Conservation (phyloP, 371 early-diverging fungal species). For the Zopfochytrium polystomum region DNA sequence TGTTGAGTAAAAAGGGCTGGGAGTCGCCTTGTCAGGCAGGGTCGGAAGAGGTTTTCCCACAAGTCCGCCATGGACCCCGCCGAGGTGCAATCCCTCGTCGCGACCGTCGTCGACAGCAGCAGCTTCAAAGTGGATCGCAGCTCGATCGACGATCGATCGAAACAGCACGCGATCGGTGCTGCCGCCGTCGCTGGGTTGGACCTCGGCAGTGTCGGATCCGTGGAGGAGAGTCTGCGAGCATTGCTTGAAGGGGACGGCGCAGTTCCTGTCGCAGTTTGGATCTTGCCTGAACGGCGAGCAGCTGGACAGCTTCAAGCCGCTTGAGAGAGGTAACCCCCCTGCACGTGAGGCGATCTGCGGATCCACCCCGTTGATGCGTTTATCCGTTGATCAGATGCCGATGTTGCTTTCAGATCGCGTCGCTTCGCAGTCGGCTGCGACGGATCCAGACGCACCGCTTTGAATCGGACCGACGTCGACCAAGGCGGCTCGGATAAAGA, state of each 20-base stretch:
- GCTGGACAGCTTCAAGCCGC: too few relatives aligned
- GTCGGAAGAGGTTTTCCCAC: too few relatives aligned
- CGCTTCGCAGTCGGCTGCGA: neutral
- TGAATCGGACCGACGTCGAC: too few relatives aligned
- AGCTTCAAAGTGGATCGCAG: neutral
- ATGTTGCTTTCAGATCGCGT: too few relatives aligned
- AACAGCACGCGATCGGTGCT: neutral
- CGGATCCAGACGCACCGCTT: neutral
- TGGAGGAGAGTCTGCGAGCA: neutral
- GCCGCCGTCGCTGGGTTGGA: neutral
- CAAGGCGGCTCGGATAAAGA: neutral
- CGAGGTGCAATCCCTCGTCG: neutral
- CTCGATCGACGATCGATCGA: neutral
- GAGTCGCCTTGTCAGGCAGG: too few relatives aligned
- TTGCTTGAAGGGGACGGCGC: neutral
- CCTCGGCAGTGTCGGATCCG: neutral
- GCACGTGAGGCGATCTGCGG: too few relatives aligned
- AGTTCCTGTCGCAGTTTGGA: neutral
- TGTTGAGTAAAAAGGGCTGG: too few relatives aligned
- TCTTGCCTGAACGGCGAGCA: too few relatives aligned
- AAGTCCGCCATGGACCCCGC: neutral
- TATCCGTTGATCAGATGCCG: too few relatives aligned
- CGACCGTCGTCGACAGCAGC: neutral
- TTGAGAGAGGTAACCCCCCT: too few relatives aligned
- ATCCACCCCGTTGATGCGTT: too few relatives aligned